These are phyloP conservation scores for Wickerhamiella hasegawae DNA, from an alignment of 805 yeast genomes.

Conservation along the genomic window DNA sequence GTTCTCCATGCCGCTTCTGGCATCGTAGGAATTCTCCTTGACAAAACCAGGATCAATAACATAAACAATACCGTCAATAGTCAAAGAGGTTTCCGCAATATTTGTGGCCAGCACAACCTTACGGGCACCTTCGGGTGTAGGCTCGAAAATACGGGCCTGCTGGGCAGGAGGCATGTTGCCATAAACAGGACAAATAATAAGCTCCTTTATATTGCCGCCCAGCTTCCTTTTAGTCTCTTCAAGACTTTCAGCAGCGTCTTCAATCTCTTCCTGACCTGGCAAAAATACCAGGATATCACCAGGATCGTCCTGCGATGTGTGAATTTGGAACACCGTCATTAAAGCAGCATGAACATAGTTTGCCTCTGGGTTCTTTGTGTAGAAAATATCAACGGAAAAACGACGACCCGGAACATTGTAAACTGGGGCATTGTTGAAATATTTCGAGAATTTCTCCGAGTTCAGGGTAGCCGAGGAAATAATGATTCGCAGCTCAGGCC, in stretches of 20 bases:
- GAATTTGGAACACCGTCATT: constrained; percentile 11
- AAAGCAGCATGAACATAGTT: constrained; percentile 8
- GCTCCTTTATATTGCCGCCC: constrained; percentile 45
- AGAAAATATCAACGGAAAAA: constrained; percentile 57
- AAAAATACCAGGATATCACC: constrained; percentile 81
- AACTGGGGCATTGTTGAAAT: constrained; percentile 69
- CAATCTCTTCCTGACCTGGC: constrained; percentile 94
- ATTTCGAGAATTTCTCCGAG: constrained; percentile 65
- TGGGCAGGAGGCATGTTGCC: constrained; percentile 83
- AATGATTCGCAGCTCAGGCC: constrained; percentile 63
- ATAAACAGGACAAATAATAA: constrained; percentile 73
- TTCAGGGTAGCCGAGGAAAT: constrained; percentile 92
- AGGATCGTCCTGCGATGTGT: constrained; percentile 24
- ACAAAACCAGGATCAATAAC: constrained; percentile 97
- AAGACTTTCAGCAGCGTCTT: constrained; percentile 52
- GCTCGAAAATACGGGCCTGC: constrained; percentile 78
- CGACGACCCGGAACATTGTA: constrained; percentile 74
- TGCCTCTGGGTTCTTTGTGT: constrained; percentile 6
- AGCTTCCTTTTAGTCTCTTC: constrained; percentile 48
- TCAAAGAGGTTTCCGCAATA: constrained; percentile 94
- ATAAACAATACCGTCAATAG: constrained; percentile 93
- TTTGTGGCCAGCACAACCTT: constrained; percentile 86
- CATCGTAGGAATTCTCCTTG: constrained; percentile 75
- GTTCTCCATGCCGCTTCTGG: constrained; percentile 83
- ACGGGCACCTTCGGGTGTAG: constrained; percentile 66